A percentile compares a stretch with the other conserved stretches of the same genome.
phyloP scores from a whole-genome alignment of 2,329 filamentous ascomycete species.

The Microsporum ferrugineum region DNA sequence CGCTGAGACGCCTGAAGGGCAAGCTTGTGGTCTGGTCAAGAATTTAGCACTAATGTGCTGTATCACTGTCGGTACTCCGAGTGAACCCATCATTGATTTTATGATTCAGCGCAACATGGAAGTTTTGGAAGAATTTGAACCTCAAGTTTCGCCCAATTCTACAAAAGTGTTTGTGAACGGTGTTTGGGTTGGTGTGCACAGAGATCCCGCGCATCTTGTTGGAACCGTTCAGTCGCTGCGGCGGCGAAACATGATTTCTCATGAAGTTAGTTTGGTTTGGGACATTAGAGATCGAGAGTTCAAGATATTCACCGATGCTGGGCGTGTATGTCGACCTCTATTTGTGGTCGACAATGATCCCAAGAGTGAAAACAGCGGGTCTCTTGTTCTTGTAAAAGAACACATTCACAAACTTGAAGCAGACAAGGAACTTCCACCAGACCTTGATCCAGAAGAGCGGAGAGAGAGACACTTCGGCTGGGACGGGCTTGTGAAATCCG shows the following conservation, averaged over 20 bases:
- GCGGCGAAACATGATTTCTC: constrained; percentile 70
- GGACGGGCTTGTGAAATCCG: constrained; percentile 70
- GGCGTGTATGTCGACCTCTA: constrained; percentile 82
- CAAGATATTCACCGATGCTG: constrained; percentile 96
- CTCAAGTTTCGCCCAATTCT: constrained; percentile 70
- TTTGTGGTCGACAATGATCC: constrained; percentile 85
- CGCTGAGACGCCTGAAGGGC: constrained; percentile 93
- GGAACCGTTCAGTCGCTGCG: constrained; percentile 65
- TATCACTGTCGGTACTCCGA: constrained; percentile 86
- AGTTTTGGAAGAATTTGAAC: constrained; percentile 88
- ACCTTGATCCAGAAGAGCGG: constrained; percentile 48
- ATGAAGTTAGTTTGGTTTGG: constrained; percentile 86
- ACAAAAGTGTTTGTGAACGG: constrained; percentile 98
- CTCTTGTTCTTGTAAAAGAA: constrained; percentile 73
- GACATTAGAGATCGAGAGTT: constrained; percentile 97
- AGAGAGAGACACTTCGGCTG: constrained; percentile 63
- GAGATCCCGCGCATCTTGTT: constrained; percentile 76
- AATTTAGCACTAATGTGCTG: constrained; percentile 97
- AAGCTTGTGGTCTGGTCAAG: constrained; percentile 96
- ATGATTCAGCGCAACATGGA: constrained; percentile 96
- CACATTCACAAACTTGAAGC: constrained; percentile 65
- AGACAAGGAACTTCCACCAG: constrained; percentile 54
- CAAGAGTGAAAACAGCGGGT: constrained; percentile 62
- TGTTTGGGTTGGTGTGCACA: constrained; percentile 92
- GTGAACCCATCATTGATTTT: constrained; percentile 83